A percentile compares a stretch with the other conserved stretches of the same genome.
These are phyloP conservation scores for Staphylotrichum longicolle DNA, from an alignment of 495 filamentous ascomycete species.

Conservation along the genomic window DNA sequence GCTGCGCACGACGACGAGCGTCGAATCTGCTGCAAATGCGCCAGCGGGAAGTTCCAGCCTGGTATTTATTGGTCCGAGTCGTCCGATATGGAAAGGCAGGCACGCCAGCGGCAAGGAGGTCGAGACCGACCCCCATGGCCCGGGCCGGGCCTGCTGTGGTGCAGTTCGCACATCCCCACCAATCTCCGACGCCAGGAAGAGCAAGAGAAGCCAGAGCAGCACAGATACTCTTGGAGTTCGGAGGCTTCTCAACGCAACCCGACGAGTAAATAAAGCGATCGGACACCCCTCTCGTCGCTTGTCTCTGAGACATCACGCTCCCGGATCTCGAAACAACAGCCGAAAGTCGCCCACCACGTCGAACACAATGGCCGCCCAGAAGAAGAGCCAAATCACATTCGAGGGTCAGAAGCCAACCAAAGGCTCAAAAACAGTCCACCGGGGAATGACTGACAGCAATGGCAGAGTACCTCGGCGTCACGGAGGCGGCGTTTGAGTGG, in stretches of 20 bases:
- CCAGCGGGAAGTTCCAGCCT: no score
- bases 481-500: constrained; percentile 65
- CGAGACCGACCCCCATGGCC: background rate
- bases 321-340: background rate
- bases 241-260: background rate
- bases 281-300: background rate
- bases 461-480: constrained; percentile 53
- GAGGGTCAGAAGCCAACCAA: constrained; percentile 23
- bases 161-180: constrained; percentile 35
- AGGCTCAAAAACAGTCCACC: no score
- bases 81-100: no score
- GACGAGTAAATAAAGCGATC: constrained; percentile 14
- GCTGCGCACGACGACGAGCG: no score
- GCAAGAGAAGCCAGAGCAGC: constrained; percentile 1
- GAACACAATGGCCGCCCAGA: constrained; percentile 30
- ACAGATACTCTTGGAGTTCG: background rate
- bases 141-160: background rate
- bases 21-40: no score
- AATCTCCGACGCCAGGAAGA: constrained; percentile 22
- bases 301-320: background rate
- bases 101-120: no score
- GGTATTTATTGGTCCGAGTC: no score
- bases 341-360: background rate
- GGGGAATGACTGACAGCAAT: constrained; percentile 12
- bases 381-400: constrained; percentile 33